phyloP scores from a whole-genome alignment of 2,329 filamentous ascomycete species.

The Phyllachora maydis region DNA sequence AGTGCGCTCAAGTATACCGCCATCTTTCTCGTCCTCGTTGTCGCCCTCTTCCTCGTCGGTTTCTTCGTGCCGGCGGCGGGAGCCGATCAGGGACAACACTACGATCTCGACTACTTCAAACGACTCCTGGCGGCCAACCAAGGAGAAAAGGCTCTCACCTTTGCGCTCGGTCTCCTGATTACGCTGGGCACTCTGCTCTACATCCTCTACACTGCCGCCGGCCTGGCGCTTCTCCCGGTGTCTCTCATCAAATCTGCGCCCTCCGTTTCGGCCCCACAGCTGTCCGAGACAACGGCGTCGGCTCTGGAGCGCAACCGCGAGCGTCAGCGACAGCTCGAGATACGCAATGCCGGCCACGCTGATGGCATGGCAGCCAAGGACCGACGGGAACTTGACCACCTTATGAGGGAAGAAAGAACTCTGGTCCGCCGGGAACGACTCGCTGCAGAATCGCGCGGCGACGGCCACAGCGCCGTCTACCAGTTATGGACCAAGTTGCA shows the following conservation, averaged over 20 bases:
- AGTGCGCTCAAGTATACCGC: constrained; percentile 83
- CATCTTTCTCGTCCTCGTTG: constrained; percentile 59
- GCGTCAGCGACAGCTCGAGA: constrained; percentile 76
- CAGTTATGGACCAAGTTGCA: constrained; percentile 61
- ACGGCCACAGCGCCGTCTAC: constrained; percentile 55
- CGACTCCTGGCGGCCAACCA: constrained; percentile 66
- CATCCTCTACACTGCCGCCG: constrained; percentile 70
- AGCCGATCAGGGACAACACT: constrained; percentile 39
- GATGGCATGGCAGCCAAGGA: constrained; percentile 68
- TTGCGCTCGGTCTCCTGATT: constrained; percentile 72
- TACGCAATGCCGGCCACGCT: constrained; percentile 57
- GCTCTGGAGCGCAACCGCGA: constrained; percentile 78
- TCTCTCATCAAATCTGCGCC: constrained; percentile 85
- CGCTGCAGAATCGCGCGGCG: constrained; percentile 61
- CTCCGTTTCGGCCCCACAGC: constrained; percentile 60
- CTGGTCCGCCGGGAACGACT: constrained; percentile 76
- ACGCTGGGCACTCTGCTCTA: constrained; percentile 75
- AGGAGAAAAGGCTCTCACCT: constrained; percentile 81
- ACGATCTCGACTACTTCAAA: constrained; percentile 85
- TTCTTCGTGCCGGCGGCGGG: constrained; percentile 81
- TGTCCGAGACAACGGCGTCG: constrained; percentile 56
- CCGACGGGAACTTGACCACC: constrained; percentile 66
- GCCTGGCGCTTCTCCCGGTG: constrained; percentile 73
- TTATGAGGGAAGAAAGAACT: constrained; percentile 80
- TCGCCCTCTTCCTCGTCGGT: constrained; percentile 73